phyloP scores from a whole-genome alignment of 2,329 filamentous ascomycete species.

The Aspergillus sp. region DNA sequence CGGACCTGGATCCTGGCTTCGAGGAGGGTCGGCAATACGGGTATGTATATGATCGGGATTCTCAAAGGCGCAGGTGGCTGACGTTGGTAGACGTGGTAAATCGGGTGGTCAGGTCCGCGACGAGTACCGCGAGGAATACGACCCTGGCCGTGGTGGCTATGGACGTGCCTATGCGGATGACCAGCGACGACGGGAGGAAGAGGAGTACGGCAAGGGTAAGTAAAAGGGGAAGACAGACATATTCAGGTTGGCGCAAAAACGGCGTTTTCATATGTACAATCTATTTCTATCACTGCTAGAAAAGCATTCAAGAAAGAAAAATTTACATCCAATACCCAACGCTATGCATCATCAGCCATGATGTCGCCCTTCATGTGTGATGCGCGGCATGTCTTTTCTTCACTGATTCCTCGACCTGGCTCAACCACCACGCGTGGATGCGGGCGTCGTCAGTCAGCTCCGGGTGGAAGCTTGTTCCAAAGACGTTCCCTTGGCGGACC shows the following conservation, averaged over 20 bases:
- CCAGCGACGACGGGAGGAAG: slow-evolving; percentile 57
- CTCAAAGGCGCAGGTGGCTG: not conserved
- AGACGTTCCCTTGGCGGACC: slow-evolving; percentile 84
- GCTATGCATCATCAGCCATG: slow-evolving; percentile 11
- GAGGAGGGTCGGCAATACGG: slow-evolving; percentile 95
- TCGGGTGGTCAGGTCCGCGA: slow-evolving; percentile 95
- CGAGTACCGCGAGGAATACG: slow-evolving; percentile 95
- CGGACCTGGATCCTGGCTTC: slow-evolving; percentile 93
- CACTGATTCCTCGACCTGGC: slow-evolving; percentile 60
- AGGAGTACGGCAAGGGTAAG: slow-evolving; percentile 60
- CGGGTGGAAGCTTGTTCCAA: slow-evolving; percentile 94
- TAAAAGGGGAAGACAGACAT: slow-evolving; percentile 27
- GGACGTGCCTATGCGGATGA: slow-evolving; percentile 75
- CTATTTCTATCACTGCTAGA: slow-evolving; percentile 32
- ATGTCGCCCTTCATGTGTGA: slow-evolving; percentile 17
- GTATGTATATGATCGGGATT: slow-evolving; percentile 35
- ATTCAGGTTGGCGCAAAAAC: slow-evolving; percentile 27
- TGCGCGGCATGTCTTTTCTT: slow-evolving; percentile 27
- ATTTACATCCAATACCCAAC: slow-evolving; percentile 31
- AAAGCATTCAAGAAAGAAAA: slow-evolving; percentile 19
- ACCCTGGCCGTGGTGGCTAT: slow-evolving; percentile 88
- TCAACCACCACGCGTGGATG: slow-evolving; percentile 93
- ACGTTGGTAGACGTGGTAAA: slow-evolving; percentile 68
- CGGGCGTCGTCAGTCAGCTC: slow-evolving; percentile 85
- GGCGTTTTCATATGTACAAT: slow-evolving; percentile 35